Percentiles rank a stretch among this genome's conserved stretches.
Conservation (phyloP, 228 moss, liverwort and hornwort species). For the Sphagnum fallax region DNA sequence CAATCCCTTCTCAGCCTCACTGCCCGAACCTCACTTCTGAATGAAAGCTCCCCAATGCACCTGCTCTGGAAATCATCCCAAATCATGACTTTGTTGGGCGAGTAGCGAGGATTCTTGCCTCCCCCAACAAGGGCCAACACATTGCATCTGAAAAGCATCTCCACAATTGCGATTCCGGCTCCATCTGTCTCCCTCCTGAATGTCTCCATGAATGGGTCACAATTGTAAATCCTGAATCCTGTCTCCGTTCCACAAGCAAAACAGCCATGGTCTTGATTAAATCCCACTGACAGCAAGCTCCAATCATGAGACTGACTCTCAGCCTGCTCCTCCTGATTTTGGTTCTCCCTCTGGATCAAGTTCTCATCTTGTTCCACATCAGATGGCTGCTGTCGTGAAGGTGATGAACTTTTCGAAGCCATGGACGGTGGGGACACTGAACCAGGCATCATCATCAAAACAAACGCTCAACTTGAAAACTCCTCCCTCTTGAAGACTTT, state of each 20-base stretch:
- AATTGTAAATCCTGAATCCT: slow-evolving; percentile 94
- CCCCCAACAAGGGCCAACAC: slow-evolving; percentile 96
- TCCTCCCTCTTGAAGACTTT: too few species aligned
- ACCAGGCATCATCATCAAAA: too few species aligned
- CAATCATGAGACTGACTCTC: slow-evolving; percentile 18
- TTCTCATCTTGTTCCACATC: too few species aligned
- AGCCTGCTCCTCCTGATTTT: too few species aligned
- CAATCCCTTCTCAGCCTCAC: slow-evolving; percentile 81
- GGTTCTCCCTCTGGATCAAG: too few species aligned
- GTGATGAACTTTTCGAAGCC: too few species aligned
- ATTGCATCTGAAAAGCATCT: slow-evolving; percentile 97
- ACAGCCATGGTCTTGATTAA: slow-evolving; percentile 97
- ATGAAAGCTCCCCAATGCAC: slow-evolving; percentile 95
- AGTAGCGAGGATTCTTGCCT: slow-evolving; percentile 79
- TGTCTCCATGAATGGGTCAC: slow-evolving; percentile 95
- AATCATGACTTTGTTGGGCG: slow-evolving; percentile 98
- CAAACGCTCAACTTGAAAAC: too few species aligned
- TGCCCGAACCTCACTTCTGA: slow-evolving; percentile 87
- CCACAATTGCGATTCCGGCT: slow-evolving; percentile 85
- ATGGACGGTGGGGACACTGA: too few species aligned
- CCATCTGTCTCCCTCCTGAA: slow-evolving; percentile 86
- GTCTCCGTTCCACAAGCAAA: slow-evolving; percentile 93
- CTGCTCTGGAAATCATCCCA: slow-evolving; percentile 98
- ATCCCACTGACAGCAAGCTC: slow-evolving; percentile 71
- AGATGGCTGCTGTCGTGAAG: too few species aligned